These are phyloP conservation scores for Aspergillus ochraceoroseus DNA, from an alignment of 2,329 filamentous ascomycete species.

Conservation along the genomic window DNA sequence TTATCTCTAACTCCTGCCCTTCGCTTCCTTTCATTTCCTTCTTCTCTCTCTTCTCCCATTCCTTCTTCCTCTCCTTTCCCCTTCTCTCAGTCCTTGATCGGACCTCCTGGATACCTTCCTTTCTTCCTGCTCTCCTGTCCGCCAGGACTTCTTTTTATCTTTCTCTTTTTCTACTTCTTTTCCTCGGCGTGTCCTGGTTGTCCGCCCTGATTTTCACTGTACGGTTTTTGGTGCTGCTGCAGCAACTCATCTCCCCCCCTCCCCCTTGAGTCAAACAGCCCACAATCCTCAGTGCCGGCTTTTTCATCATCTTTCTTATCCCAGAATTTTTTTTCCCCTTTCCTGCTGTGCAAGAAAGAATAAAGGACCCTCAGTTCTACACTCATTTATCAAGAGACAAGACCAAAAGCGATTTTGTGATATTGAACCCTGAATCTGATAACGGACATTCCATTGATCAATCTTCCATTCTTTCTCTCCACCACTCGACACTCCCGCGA, in stretches of 20 bases:
- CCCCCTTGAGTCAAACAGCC: conserved; percentile 26
- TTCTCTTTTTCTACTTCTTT: conserved; percentile 9
- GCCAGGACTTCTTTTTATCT: conserved; percentile 12
- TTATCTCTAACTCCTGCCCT: conserved; percentile 3
- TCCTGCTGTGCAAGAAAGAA: conserved; percentile 32
- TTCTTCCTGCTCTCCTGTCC: conserved; percentile 17
- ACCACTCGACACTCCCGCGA: conserved; percentile 24
- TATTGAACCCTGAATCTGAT: conserved; percentile 22
- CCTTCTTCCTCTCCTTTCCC: conserved; percentile 26
- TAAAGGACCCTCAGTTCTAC: conserved; percentile 16
- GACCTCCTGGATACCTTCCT: conserved; percentile 31
- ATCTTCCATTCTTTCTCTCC: conserved; percentile 33
- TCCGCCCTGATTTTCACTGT: conserved; percentile 33
- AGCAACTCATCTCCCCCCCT: conserved; percentile 18
- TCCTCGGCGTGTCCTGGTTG: conserved; percentile 37
- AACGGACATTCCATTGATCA: conserved; percentile 29
- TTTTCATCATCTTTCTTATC: conserved; percentile 5
- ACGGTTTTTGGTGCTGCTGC: conserved; percentile 20
- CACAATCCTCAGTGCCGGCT: conserved; percentile 13
- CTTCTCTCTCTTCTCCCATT: conserved; percentile 17
- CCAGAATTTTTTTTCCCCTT: conserved; percentile 14
- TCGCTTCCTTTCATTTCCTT: conserved; percentile 9
- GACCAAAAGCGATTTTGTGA: conserved; percentile 1
- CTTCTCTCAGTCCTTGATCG: conserved; percentile 26
- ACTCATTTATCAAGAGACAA: conserved; percentile 4